A percentile compares a stretch with the other conserved stretches of the same genome.
Conservation (phyloP, 805 yeast species). For the Starmerella cellae region DNA sequence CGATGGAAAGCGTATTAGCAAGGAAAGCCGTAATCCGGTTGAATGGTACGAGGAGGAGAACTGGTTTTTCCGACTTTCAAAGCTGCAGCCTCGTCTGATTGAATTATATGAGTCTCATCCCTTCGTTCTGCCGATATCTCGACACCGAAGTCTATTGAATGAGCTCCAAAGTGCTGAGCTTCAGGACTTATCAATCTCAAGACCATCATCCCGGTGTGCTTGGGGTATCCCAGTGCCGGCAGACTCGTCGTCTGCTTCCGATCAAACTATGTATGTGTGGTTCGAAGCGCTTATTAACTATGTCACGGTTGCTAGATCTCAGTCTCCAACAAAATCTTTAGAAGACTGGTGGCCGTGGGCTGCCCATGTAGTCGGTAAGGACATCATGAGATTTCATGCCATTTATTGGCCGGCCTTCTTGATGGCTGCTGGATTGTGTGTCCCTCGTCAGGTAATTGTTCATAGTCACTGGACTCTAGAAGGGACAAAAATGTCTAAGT, state of each 20-base stretch:
- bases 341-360: constrained; percentile 43
- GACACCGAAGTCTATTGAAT: constrained; percentile 40
- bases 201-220: constrained; percentile 60
- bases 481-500: constrained; percentile 88
- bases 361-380: constrained; percentile 82
- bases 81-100: constrained; percentile 44
- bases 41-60: constrained; percentile 64
- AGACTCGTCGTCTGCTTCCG: too few species aligned
- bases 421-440: constrained; percentile 60
- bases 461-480: constrained; percentile 91
- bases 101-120: constrained; percentile 35
- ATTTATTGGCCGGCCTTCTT: constrained; percentile 89
- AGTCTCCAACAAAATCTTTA: constrained; percentile 2
- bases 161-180: constrained; percentile 40
- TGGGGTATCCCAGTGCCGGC: constrained; percentile 77
- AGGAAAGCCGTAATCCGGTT: constrained; percentile 68
- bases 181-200: constrained; percentile 68
- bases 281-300: constrained; percentile 87
- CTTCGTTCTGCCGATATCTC: constrained; percentile 55
- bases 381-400: constrained; percentile 76
- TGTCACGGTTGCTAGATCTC: constrained; percentile 34
- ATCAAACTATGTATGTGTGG: constrained; percentile 89
- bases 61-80: constrained; percentile 66
- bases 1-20: constrained; percentile 27
- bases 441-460: constrained; percentile 66